A percentile compares a stretch with the other conserved stretches of the same genome.
Conservation (phyloP, 208 protist genomes). For the Leishmania tropica region DNA sequence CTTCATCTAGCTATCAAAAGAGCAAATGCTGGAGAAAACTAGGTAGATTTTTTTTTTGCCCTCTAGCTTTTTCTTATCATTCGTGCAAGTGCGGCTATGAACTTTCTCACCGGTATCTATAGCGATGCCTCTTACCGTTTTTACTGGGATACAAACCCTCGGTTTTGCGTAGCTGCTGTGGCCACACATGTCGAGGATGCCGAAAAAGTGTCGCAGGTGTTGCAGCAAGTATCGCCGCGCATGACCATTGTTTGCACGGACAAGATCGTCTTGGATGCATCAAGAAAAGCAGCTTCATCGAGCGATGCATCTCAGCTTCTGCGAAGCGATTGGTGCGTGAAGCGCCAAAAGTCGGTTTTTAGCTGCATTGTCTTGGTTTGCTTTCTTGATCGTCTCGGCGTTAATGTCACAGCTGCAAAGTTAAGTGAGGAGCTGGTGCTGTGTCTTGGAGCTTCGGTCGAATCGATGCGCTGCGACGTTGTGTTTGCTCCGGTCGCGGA, state of each 20-base stretch:
- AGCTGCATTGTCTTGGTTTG: constrained; percentile 31
- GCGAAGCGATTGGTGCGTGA: constrained; percentile 32
- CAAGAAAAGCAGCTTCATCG: constrained; percentile 4
- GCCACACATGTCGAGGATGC: constrained; percentile 25
- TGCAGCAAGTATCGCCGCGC: constrained; percentile 16
- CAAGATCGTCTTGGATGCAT: constrained; percentile 11
- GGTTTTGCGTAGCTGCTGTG: constrained; percentile 42
- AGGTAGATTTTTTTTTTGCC: not conserved
- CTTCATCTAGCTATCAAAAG: not conserved
- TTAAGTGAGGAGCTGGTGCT: constrained; percentile 30
- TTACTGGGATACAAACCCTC: constrained; percentile 41
- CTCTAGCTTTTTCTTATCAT: not conserved
- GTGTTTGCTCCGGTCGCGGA: constrained; percentile 26
- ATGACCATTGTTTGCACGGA: constrained; percentile 18
- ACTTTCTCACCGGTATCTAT: constrained; percentile 46
- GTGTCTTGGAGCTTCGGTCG: constrained; percentile 7
- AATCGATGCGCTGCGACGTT: constrained; percentile 19
- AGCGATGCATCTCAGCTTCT: constrained; percentile 12
- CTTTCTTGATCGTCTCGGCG: constrained; percentile 17
- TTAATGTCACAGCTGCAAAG: not conserved
- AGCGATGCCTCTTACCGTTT: constrained; percentile 40
- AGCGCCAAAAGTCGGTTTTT: constrained; percentile 28
- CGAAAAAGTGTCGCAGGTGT: constrained; percentile 27
- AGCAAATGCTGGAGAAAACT: not conserved
- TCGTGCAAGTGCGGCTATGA: constrained; percentile 25